Evolutionary conservation across 2,329 filamentous ascomycete genomes (phyloP).

Genomic region (Fusarium pseudonygamai): DNA sequence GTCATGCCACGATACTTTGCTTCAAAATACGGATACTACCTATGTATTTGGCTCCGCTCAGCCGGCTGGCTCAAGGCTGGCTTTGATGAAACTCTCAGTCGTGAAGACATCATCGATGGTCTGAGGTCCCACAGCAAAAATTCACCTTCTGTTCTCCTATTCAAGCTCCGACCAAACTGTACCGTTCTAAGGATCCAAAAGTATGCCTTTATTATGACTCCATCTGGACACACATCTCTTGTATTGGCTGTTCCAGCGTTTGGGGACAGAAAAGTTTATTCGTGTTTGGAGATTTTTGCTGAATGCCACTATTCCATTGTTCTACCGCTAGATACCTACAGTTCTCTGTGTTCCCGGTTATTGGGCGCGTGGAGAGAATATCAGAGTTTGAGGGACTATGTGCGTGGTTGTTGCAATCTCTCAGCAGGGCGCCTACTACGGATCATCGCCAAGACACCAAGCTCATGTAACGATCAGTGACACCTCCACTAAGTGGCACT

Average conservation of each 20-base stretch:
- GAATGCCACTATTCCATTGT: not conserved
- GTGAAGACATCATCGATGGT: not conserved
- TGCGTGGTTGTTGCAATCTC: constrained; percentile 3
- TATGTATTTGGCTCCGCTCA: not conserved
- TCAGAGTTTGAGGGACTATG: not conserved
- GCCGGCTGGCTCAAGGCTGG: not conserved
- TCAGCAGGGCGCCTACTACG: constrained; percentile 19
- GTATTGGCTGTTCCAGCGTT: not conserved
- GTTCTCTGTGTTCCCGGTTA: not conserved
- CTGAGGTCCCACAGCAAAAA: not conserved
- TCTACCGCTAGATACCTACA: not conserved
- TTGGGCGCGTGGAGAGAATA: not conserved
- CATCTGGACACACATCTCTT: not conserved
- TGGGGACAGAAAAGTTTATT: not conserved
- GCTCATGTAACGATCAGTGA: not conserved
- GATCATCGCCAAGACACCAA: constrained; percentile 21
- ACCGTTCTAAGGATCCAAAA: not conserved
- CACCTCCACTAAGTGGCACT: constrained; percentile 16
- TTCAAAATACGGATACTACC: too few species aligned
- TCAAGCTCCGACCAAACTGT: not conserved
- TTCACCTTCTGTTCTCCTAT: constrained; percentile 6
- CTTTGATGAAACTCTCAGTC: not conserved
- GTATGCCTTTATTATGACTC: constrained; percentile 14
- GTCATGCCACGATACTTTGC: not conserved
- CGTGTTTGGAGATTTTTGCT: not conserved